Conservation (phyloP, 192 early-diverging fungal genomes). For the Blastocladiella britannica region DNA sequence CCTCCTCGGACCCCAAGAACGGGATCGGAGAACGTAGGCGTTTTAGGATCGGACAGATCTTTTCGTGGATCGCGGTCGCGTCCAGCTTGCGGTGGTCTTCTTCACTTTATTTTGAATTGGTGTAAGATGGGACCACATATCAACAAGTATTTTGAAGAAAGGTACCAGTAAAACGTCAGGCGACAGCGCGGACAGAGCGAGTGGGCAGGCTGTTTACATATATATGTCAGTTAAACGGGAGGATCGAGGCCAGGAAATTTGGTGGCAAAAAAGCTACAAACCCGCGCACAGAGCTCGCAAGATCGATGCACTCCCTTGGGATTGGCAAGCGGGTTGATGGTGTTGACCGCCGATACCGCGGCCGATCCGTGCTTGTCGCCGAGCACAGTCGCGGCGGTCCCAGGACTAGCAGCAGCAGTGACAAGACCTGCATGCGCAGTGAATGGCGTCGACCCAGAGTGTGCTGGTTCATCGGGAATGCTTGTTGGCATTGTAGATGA, state of each 20-base stretch:
- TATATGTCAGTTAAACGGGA: neutral
- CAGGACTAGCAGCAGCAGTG: too few species aligned
- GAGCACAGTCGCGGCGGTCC: too few species aligned
- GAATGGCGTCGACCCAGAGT: too few species aligned
- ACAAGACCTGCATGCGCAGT: too few species aligned
- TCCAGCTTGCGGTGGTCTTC: constrained; percentile 28
- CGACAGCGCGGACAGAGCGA: constrained; percentile 30
- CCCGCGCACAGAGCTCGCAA: constrained; percentile 33
- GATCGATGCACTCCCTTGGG: constrained; percentile 29
- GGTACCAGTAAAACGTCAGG: constrained; percentile 32
- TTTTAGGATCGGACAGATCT: constrained; percentile 24
- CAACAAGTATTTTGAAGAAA: neutral
- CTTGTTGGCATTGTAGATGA: too few species aligned
- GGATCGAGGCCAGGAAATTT: constrained; percentile 3
- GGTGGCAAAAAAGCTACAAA: constrained; percentile 9
- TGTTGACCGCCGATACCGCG: too few species aligned
- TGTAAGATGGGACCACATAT: too few species aligned
- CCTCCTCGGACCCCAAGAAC: constrained; percentile 33
- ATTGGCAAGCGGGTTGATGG: constrained; percentile 33
- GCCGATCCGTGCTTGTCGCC: too few species aligned
- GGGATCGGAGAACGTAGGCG: constrained; percentile 24
- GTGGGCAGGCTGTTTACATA: constrained; percentile 11
- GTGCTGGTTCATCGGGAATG: too few species aligned
- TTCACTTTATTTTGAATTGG: constrained; percentile 9
- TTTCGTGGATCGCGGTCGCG: constrained; percentile 26